phyloP scores from a whole-genome alignment of 1,284 basidiomycete species.

The Ganoderma multipileum region DNA sequence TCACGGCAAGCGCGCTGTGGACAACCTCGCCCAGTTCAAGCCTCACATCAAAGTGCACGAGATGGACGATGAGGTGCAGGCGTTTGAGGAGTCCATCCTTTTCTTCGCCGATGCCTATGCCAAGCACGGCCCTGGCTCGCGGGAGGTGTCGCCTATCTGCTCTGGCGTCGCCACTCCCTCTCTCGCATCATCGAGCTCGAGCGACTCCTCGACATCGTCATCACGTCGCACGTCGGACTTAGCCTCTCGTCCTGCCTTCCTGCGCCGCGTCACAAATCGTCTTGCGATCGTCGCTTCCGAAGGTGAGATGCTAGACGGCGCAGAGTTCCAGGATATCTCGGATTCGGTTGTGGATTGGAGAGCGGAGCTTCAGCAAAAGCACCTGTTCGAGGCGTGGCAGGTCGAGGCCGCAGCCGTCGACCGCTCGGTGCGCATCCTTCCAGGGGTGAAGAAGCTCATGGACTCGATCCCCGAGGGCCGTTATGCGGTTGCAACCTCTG shows the following conservation, averaged over 20 bases:
- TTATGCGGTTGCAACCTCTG: slow-evolving; percentile 81
- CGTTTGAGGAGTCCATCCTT: slow-evolving; percentile 75
- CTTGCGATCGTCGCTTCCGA: not conserved
- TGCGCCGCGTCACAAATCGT: not conserved
- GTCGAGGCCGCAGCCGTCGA: slow-evolving; percentile 57
- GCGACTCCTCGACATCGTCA: not conserved
- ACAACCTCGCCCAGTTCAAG: slow-evolving; percentile 53
- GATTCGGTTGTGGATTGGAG: not conserved
- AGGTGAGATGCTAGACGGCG: not conserved
- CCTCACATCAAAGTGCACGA: slow-evolving; percentile 56
- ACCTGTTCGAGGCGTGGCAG: slow-evolving; percentile 35
- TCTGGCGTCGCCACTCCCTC: slow-evolving; percentile 32
- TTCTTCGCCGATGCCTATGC: slow-evolving; percentile 74
- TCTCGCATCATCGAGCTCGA: not conserved
- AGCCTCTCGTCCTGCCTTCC: not conserved
- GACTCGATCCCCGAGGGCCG: slow-evolving; percentile 69
- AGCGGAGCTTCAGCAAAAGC: not conserved
- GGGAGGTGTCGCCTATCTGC: slow-evolving; percentile 35
- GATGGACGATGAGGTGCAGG: slow-evolving; percentile 52
- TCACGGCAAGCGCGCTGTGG: slow-evolving; percentile 62
- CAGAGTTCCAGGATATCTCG: not conserved
- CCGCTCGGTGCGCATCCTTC: slow-evolving; percentile 34
- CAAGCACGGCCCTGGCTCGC: slow-evolving; percentile 49
- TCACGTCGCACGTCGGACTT: not conserved
- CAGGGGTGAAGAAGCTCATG: slow-evolving; percentile 75